These are phyloP conservation scores for Xylaria telfairii DNA, from an alignment of 495 filamentous ascomycete genomes.

Conservation along the genomic window DNA sequence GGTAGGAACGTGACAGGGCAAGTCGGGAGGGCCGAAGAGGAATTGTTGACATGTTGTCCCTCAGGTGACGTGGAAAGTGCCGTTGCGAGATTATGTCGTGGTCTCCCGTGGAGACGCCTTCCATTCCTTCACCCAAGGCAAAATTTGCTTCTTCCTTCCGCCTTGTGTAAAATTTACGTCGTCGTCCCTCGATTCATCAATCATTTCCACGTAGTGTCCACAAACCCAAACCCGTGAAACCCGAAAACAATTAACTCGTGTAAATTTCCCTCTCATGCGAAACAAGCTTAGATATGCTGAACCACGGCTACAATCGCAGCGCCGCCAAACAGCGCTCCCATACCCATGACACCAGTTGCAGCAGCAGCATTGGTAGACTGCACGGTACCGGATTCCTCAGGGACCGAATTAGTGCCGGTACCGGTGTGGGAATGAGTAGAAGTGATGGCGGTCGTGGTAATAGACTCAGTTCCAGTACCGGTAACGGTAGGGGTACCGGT, in stretches of 20 bases:
- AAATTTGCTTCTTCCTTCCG: constrained; percentile 5
- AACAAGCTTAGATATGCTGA: constrained; percentile 31
- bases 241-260: constrained; percentile 2
- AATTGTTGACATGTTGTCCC: not conserved
- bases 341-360: constrained; percentile 36
- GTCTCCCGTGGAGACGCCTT: not conserved
- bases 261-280: not conserved
- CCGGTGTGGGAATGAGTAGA: constrained; percentile 18
- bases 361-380: constrained; percentile 31
- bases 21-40: not conserved
- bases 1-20: not conserved
- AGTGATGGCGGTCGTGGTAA: constrained; percentile 24
- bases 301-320: constrained; percentile 32
- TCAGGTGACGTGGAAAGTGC: not conserved
- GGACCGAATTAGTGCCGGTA: constrained; percentile 10
- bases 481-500: constrained; percentile 27
- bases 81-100: not conserved
- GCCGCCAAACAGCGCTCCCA: constrained; percentile 43
- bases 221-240: constrained; percentile 8
- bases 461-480: constrained; percentile 21
- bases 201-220: not conserved
- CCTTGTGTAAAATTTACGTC: not conserved
- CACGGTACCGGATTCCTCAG: constrained; percentile 16
- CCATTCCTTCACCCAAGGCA: not conserved
- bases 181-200: not conserved